Evolutionary conservation across 768 basidiomycete species (phyloP), one percentile per base, ranked within the genome.

Genomic region (Lentinula sp.): DNA sequence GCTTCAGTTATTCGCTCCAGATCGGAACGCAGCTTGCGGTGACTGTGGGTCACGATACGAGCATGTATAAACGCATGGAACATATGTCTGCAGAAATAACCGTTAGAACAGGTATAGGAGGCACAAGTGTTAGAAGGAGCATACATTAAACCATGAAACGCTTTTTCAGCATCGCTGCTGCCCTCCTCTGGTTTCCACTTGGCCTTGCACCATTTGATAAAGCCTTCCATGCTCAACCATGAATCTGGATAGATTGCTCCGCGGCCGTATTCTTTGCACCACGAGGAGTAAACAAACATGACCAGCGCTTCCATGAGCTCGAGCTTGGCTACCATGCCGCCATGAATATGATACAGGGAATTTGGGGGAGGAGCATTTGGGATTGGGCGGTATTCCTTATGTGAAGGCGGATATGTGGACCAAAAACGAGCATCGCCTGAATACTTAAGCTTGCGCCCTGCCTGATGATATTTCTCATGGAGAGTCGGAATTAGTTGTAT

Each of bases 111-210:
- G 57, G 62, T 35, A 65, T 62, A 68, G 68, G 68, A 65, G 63
- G 63, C 58, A 66, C 60, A 59, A 62, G 50, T 39, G 28, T 35
- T 54, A 61, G 63, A 65, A 46, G 63, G 68, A 54, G 74, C 89
- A 80, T 83, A 90, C 90, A 93, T 88, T 73, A 93, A 80, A 63
- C 91, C 91, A 66, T 89, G 71, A 59, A 93, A 86, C 43, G 89
- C 88, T 70, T 78, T 78, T 69, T 83, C 81, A 28, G 77, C 75
- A 64, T 82, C 81, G 59, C 75, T 77, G 59, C 76, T 77, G 39
- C 76, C 76, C 62, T 83, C 80, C 64, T 82, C 80, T 18, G 76
- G 71, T 49, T 75, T 71, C 82, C 89, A 90, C 67, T 89, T 88
- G 67, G 76, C 76, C 72, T 85, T 89, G 66, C 86, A 89, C 84